These are phyloP conservation scores for Collybiopsis luxurians DNA, from an alignment of 768 basidiomycete genomes.

Conservation along the genomic window DNA sequence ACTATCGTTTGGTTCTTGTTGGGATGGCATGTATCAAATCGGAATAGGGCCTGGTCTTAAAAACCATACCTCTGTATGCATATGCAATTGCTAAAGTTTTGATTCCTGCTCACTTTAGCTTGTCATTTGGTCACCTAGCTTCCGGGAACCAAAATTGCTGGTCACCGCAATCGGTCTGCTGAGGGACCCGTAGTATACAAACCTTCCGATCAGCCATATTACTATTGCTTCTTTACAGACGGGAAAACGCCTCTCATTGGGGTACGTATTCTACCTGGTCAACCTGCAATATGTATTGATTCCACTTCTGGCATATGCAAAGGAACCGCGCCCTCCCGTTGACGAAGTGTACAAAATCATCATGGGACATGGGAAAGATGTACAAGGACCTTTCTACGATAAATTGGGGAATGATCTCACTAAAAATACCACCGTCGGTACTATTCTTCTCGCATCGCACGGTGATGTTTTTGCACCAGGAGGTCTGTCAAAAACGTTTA, in stretches of 20 bases:
- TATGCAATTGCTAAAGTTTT: no score
- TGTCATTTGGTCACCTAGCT: no score
- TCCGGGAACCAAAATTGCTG: no score
- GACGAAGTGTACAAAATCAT: not conserved
- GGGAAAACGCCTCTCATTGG: conserved; percentile 15
- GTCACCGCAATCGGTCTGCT: no score
- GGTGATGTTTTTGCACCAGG: conserved; percentile 25
- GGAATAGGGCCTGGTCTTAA: not conserved
- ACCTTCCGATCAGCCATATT: not conserved
- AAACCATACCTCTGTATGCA: no score
- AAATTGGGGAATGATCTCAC: not conserved
- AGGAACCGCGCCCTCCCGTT: not conserved
- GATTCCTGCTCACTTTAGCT: no score
- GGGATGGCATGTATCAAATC: not conserved
- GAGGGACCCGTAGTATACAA: no score
- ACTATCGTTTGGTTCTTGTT: not conserved
- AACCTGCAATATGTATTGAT: no score
- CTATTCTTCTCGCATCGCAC: conserved; percentile 22
- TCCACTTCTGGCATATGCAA: no score
- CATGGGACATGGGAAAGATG: not conserved
- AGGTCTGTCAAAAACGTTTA: conserved; percentile 13
- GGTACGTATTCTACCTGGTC: no score
- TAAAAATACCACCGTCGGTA: conserved; percentile 9
- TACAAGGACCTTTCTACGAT: not conserved
- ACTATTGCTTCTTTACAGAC: conserved; percentile 13